Evolutionary conservation across 495 filamentous ascomycete genomes (phyloP).

Genomic region (Penicillium taxi): DNA sequence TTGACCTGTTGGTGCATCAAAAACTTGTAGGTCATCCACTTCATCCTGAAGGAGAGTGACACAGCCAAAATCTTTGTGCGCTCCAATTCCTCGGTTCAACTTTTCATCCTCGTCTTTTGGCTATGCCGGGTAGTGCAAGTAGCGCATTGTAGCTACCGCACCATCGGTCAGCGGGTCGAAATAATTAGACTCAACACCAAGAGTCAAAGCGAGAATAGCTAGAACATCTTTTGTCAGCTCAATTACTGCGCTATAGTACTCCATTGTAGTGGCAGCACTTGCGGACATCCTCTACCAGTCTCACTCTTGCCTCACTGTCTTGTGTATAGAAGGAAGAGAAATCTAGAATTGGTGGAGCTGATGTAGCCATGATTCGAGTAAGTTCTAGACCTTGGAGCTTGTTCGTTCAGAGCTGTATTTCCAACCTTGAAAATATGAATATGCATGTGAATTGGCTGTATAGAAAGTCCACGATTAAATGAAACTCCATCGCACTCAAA

Average conservation of each 20-base stretch:
- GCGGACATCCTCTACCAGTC: slow-evolving; percentile 24
- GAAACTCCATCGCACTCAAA: too few species aligned
- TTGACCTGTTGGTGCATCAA: slow-evolving; percentile 38
- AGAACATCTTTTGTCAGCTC: slow-evolving; percentile 28
- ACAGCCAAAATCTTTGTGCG: slow-evolving; percentile 41
- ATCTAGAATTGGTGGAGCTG: slow-evolving; percentile 29
- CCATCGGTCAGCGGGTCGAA: slow-evolving; percentile 26
- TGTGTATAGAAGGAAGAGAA: slow-evolving; percentile 29
- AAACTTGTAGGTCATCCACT: slow-evolving; percentile 43
- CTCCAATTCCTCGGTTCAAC: slow-evolving; percentile 35
- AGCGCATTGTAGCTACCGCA: slow-evolving; percentile 38
- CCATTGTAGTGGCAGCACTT: slow-evolving; percentile 35
- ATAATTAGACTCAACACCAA: slow-evolving; percentile 26
- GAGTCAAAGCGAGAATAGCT: slow-evolving; percentile 21
- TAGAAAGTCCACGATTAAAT: too few species aligned
- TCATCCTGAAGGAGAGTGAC: slow-evolving; percentile 43
- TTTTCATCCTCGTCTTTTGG: slow-evolving; percentile 35
- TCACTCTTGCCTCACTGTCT: slow-evolving; percentile 22
- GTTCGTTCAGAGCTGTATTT: not conserved
- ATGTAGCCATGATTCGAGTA: too few species aligned
- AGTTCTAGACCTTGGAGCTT: too few species aligned
- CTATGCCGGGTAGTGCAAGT: slow-evolving; percentile 35
- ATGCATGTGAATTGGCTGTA: too few species aligned
- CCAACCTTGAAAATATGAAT: slow-evolving; percentile 8
- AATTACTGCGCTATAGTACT: slow-evolving; percentile 38